phyloP scores from a whole-genome alignment of 352 stramenopile genomes.

The Phytopythium aichiense region DNA sequence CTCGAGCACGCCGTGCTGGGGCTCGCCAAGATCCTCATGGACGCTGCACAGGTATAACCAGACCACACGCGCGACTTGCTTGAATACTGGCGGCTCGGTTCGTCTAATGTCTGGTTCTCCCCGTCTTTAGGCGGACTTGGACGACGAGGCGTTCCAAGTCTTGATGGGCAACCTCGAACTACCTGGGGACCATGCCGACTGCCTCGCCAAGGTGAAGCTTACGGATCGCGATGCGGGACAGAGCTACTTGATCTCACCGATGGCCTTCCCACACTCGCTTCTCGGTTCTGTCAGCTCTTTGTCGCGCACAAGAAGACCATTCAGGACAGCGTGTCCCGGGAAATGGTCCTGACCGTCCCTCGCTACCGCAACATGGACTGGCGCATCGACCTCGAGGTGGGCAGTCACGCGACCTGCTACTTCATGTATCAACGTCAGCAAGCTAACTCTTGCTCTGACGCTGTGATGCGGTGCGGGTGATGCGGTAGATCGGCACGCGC shows the following conservation, averaged over 20 bases:
- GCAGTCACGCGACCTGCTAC: not conserved
- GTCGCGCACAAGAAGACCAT: slow-evolving; percentile 42
- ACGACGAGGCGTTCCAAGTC: slow-evolving; percentile 31
- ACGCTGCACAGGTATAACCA: slow-evolving; percentile 47
- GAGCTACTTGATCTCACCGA: not conserved
- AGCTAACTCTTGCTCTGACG: not conserved
- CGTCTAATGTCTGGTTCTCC: not conserved
- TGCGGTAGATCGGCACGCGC: slow-evolving; percentile 49
- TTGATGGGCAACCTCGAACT: slow-evolving; percentile 47
- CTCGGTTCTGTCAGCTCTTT: slow-evolving; percentile 32
- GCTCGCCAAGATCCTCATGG: slow-evolving; percentile 74
- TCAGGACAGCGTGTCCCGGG: slow-evolving; percentile 36
- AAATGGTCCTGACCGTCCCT: slow-evolving; percentile 38
- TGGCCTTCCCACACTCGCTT: not conserved
- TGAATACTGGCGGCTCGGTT: not conserved
- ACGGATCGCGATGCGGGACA: not conserved
- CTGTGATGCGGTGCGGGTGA: too few relatives aligned
- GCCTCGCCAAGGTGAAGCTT: slow-evolving; percentile 33
- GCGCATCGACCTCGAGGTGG: slow-evolving; percentile 79
- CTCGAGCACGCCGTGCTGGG: slow-evolving; percentile 54
- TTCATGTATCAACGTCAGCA: not conserved
- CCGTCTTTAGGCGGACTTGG: slow-evolving; percentile 35
- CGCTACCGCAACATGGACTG: slow-evolving; percentile 67
- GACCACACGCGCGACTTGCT: not conserved
- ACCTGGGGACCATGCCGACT: slow-evolving; percentile 31